These are phyloP conservation scores for Sordariomycetes sp. DNA, from an alignment of 2,329 filamentous ascomycete genomes.

Conservation along the genomic window DNA sequence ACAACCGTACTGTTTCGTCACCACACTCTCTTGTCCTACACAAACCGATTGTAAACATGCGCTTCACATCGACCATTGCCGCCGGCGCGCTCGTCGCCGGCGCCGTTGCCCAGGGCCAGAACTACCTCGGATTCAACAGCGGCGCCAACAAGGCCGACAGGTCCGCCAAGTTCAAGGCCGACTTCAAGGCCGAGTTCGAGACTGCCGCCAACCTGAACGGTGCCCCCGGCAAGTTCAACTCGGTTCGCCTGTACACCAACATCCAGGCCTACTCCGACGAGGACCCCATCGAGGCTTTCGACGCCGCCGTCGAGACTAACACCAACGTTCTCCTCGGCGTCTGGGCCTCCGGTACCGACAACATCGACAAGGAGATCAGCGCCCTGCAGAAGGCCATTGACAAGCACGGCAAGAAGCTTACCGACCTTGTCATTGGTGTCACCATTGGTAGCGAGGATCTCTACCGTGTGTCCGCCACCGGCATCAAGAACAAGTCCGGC, in stretches of 20 bases:
- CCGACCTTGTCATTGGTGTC: constrained; percentile 52
- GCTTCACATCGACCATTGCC: neutral
- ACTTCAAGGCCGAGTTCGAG: constrained; percentile 37
- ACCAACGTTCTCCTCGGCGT: constrained; percentile 55
- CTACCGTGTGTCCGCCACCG: constrained; percentile 53
- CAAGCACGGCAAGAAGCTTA: constrained; percentile 39
- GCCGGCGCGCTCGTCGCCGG: constrained; percentile 27
- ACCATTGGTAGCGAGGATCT: constrained; percentile 60
- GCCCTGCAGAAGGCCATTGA: constrained; percentile 48
- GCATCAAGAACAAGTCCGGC: constrained; percentile 53
- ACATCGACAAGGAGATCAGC: constrained; percentile 50
- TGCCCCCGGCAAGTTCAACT: constrained; percentile 45
- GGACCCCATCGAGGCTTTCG: constrained; percentile 74
- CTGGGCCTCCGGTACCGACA: constrained; percentile 47
- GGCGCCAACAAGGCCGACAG: constrained; percentile 34
- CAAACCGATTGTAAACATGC: neutral
- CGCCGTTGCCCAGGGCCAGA: constrained; percentile 27
- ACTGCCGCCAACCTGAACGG: constrained; percentile 22
- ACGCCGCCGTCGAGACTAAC: constrained; percentile 54
- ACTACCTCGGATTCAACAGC: constrained; percentile 47
- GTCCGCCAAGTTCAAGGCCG: constrained; percentile 42
- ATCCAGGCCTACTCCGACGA: constrained; percentile 56
- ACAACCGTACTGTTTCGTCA: neutral
- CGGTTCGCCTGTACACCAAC: constrained; percentile 59
- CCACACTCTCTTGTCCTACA: neutral